Evolutionary conservation across 1,284 basidiomycete species (phyloP).

Genomic region (Sutorius eximius): DNA sequence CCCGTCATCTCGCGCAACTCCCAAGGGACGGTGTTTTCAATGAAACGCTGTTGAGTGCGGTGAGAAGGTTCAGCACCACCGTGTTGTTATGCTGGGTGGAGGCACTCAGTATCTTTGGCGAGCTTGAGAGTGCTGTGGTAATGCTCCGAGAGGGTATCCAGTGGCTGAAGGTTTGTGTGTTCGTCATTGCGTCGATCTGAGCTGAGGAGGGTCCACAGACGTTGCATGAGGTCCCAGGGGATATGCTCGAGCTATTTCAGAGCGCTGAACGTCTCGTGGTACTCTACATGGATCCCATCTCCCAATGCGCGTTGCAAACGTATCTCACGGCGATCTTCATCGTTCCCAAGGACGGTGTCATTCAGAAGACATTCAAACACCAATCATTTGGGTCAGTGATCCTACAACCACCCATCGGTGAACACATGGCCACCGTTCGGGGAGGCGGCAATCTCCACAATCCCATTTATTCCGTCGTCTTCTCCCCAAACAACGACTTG

Average conservation of each 20-base stretch:
- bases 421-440: neutral
- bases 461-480: constrained; percentile 14
- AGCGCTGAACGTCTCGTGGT: constrained; percentile 23
- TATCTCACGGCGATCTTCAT: constrained; percentile 15
- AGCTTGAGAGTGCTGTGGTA: constrained; percentile 19
- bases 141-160: constrained; percentile 18
- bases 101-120: constrained; percentile 21
- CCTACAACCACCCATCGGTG: neutral
- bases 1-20: constrained; percentile 21
- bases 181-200: neutral
- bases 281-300: constrained; percentile 22
- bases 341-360: neutral
- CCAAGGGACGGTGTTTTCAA: constrained; percentile 4
- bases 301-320: constrained; percentile 24
- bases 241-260: constrained; percentile 10
- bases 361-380: constrained; percentile 14
- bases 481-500: constrained; percentile 16
- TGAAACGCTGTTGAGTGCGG: constrained; percentile 4
- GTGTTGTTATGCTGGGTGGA: constrained; percentile 27
- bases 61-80: constrained; percentile 15
- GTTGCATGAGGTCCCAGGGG: constrained; percentile 2
- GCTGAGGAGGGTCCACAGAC: constrained; percentile 8
- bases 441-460: neutral
- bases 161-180: constrained; percentile 24
- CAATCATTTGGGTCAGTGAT: constrained; percentile 7